phyloP scores from a whole-genome alignment of 2,329 filamentous ascomycete species.

The Fonsecaea nubica region DNA sequence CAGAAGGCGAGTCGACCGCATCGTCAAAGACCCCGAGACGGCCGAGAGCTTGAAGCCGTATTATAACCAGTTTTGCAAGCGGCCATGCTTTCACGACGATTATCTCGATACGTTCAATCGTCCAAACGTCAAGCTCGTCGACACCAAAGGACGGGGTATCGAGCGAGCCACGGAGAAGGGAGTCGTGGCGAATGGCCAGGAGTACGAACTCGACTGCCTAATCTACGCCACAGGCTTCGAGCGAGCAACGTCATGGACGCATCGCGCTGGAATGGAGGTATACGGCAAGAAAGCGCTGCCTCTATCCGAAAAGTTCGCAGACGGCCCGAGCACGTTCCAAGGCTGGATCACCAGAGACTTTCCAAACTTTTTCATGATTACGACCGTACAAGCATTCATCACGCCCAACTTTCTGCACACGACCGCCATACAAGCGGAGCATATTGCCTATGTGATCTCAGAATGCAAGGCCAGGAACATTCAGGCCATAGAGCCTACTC shows the following conservation, averaged over 20 bases:
- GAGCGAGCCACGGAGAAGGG: constrained; percentile 54
- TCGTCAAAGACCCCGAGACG: constrained; percentile 61
- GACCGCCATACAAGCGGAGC: constrained; percentile 31
- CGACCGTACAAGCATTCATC: constrained; percentile 30
- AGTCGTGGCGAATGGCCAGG: constrained; percentile 55
- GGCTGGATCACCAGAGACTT: constrained; percentile 31
- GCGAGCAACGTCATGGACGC: constrained; percentile 27
- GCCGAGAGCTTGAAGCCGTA: constrained; percentile 63
- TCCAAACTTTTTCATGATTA: constrained; percentile 35
- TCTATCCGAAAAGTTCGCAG: constrained; percentile 41
- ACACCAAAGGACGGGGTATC: constrained; percentile 64
- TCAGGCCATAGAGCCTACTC: constrained; percentile 30
- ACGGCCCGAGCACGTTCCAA: constrained; percentile 32
- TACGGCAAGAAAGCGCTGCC: constrained; percentile 39
- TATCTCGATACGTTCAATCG: constrained; percentile 66
- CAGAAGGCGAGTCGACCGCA: constrained; percentile 54
- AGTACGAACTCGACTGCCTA: constrained; percentile 58
- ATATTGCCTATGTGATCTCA: constrained; percentile 32
- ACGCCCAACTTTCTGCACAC: constrained; percentile 34
- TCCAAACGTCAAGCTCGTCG: constrained; percentile 64
- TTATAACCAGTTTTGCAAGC: constrained; percentile 69
- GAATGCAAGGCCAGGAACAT: constrained; percentile 23
- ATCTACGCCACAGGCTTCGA: constrained; percentile 57
- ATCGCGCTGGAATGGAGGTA: constrained; percentile 40
- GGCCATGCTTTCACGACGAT: constrained; percentile 66